These are phyloP conservation scores for Russula foetens DNA, from an alignment of 768 basidiomycete species.

Conservation along the genomic window DNA sequence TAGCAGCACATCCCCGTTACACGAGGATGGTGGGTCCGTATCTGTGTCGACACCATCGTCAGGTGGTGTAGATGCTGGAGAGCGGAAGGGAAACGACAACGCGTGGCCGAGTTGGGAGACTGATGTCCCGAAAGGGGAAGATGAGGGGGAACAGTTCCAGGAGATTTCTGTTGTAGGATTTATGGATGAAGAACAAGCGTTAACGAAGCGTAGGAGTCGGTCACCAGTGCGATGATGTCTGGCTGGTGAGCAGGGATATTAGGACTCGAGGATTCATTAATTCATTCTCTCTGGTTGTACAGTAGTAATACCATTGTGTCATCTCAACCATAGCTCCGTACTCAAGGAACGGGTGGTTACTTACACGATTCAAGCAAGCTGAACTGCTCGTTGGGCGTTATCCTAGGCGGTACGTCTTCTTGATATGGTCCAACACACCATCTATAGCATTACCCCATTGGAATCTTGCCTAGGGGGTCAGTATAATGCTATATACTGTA, in stretches of 20 bases:
- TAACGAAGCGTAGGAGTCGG: slow-evolving; percentile 15
- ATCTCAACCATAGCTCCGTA: no score
- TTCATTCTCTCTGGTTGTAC: neutral
- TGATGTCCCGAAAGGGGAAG: slow-evolving; percentile 27
- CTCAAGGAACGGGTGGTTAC: no score
- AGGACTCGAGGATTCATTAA: neutral
- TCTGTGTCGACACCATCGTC: slow-evolving; percentile 36
- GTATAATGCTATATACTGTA: no score
- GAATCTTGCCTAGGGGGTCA: no score
- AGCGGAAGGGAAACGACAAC: slow-evolving; percentile 19
- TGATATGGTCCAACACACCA: no score
- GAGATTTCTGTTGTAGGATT: slow-evolving; percentile 30
- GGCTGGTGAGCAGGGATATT: neutral
- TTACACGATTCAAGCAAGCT: no score
- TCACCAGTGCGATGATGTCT: neutral
- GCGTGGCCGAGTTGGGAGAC: slow-evolving; percentile 28
- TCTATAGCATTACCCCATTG: no score
- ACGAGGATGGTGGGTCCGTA: slow-evolving; percentile 26
- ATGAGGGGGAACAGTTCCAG: slow-evolving; percentile 31
- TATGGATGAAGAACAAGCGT: slow-evolving; percentile 29
- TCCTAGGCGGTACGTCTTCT: no score
- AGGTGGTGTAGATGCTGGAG: slow-evolving; percentile 24
- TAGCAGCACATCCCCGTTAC: slow-evolving; percentile 21
- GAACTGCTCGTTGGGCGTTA: no score
- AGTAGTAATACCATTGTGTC: neutral